Conservation (phyloP, 768 basidiomycete genomes). For the Sarcomyxa edulis region DNA sequence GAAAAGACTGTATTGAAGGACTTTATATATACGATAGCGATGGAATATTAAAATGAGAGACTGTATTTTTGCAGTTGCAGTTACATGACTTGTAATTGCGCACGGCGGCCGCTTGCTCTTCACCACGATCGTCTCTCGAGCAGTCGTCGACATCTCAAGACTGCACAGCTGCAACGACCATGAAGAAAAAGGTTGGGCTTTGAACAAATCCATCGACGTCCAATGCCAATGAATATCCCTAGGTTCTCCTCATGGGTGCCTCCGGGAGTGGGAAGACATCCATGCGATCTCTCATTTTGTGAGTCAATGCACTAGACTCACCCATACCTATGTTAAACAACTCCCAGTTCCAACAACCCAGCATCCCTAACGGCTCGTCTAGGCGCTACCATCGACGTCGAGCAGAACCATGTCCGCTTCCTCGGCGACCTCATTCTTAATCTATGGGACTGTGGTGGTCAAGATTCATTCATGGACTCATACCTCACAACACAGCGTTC, state of each 20-base stretch:
- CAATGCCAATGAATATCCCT: neutral
- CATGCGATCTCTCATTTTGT: conserved; percentile 99
- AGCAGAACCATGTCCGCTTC: conserved; percentile 96
- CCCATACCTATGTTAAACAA: neutral
- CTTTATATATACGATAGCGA: no score
- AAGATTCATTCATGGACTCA: conserved; percentile 96
- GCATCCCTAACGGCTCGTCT: conserved; percentile 87
- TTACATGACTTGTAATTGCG: no score
- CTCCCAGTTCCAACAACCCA: conserved; percentile 84
- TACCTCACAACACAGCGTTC: conserved; percentile 88
- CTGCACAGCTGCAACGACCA: conserved; percentile 13
- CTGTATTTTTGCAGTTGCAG: no score
- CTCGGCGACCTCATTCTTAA: conserved; percentile 94
- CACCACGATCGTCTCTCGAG: conserved; percentile 2
- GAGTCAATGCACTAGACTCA: conserved; percentile 26
- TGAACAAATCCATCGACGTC: conserved; percentile 6
- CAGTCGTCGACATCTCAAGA: conserved; percentile 1
- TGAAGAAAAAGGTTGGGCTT: conserved; percentile 59
- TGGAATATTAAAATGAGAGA: no score
- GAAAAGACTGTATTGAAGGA: no score
- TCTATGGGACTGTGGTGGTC: conserved; percentile 98
- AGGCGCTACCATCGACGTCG: conserved; percentile 96
- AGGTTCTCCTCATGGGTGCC: conserved; percentile 98
- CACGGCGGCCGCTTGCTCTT: neutral
- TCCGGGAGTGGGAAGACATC: conserved; percentile 94